A percentile compares a stretch with the other conserved stretches of the same genome.
phyloP scores from a whole-genome alignment of 2,329 filamentous ascomycete species.

The Arthrobotrys sphaeroides region DNA sequence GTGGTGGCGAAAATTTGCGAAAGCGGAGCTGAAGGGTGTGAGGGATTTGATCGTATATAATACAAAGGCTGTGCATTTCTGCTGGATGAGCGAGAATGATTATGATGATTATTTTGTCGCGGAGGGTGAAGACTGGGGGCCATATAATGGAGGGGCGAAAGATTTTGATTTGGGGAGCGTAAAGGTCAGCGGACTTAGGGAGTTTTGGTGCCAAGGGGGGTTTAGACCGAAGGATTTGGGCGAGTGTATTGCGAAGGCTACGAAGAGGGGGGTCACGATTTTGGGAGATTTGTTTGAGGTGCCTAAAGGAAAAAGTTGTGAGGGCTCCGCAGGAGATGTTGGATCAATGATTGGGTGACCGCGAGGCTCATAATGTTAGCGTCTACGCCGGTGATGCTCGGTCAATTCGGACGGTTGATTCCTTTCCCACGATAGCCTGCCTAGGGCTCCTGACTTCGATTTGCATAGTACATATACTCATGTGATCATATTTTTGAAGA shows the following conservation, averaged over 20 bases:
- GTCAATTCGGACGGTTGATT: no score
- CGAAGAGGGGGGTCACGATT: neutral
- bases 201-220: constrained; percentile 28
- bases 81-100: constrained; percentile 15
- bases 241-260: constrained; percentile 23
- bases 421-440: no score
- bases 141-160: neutral
- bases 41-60: constrained; percentile 16
- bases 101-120: constrained; percentile 2
- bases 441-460: no score
- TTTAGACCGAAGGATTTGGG: constrained; percentile 29
- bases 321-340: neutral
- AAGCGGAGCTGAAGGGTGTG: constrained; percentile 1
- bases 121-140: neutral
- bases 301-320: neutral
- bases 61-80: neutral
- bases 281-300: neutral
- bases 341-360: neutral
- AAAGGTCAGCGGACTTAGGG: constrained; percentile 21
- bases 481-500: no score
- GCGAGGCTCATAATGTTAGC: neutral
- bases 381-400: no score
- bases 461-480: no score
- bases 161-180: constrained; percentile 28
- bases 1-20: constrained; percentile 32